Base-by-base conservation (phyloP, 176 grass and related monocot genomes). In the Triticum monococcum region DNA sequence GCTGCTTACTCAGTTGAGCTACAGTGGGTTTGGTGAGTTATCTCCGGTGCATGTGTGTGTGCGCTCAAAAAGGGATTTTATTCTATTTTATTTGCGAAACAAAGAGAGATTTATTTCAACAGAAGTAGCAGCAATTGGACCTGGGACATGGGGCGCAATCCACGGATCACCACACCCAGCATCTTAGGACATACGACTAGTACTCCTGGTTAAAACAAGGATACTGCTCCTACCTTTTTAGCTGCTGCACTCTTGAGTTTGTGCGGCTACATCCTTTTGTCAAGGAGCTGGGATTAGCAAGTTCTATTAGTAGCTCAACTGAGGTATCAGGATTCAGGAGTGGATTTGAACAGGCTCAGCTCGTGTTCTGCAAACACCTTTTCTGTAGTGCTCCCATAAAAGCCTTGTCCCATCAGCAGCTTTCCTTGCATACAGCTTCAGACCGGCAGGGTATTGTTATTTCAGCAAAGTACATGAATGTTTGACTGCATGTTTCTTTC, bases 301-400 rank as follows among this genome's bases (percentile, higher is more conserved):
- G 11, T 61, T 85, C 61, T 32, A 36, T 79, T 23, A 72, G 23
- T 84, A 68, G 56, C 68, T 50, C 8, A 82, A 75, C 63, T 8
- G 76, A 63, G n/a, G 11, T 24, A 75, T 46, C 18, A 68, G 33
- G 48, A 77, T 23, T 81, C 18, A 68, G 60, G 48, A 81, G n/a
- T 84, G 60, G 46, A 68, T 75, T 37, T 74, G n/a, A 86, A n/a
- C 14, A 81, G 35, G 23, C 62, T 79, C 43, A 22, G 26, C 17
- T 18, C 43, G 50, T 75, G 13, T 8, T 0, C 41, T 46, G 70
- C 37, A 72, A 72, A 22, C 0, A 5, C 37, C 7, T 43, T 43
- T 8, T 66, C 52, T 32, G 14, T 45, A 59, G 82, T 60, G 31
- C 30, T 35, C 68, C 13, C 22, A 56, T 67, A 32, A 57, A 24